Percentiles rank a stretch among this genome's conserved stretches.
Conservation (phyloP, 345 rosid genomes). For the Geranium brycei region DNA sequence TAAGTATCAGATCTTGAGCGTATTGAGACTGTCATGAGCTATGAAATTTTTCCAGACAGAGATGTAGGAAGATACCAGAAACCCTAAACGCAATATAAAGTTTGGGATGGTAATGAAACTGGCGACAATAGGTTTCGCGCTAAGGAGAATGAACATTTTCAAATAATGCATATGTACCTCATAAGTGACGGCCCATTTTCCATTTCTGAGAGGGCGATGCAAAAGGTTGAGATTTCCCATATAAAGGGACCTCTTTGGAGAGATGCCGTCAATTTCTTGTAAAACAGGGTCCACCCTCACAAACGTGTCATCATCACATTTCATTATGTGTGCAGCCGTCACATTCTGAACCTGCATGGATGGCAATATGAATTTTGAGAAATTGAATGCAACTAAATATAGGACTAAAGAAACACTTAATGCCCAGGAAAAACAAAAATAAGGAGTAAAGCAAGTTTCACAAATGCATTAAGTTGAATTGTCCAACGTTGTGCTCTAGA, state of each 20-base stretch:
- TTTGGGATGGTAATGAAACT: background rate
- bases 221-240: slow-evolving; percentile 94
- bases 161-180: slow-evolving; percentile 31
- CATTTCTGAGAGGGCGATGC: slow-evolving; percentile 84
- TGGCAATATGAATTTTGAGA: background rate
- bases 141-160: background rate
- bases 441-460: background rate
- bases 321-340: slow-evolving; percentile 73
- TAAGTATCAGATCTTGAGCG: background rate
- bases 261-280: slow-evolving; percentile 58
- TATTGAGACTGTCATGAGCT: background rate
- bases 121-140: background rate
- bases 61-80: background rate
- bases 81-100: background rate
- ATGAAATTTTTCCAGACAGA: background rate
- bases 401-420: no score
- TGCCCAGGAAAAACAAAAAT: background rate
- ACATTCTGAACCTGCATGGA: slow-evolving; percentile 63
- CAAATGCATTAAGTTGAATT: background rate
- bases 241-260: slow-evolving; percentile 57
- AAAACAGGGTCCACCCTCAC: slow-evolving; percentile 66
- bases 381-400: no score
- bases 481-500: background rate
- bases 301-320: slow-evolving; percentile 96
- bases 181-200: slow-evolving; percentile 93